A percentile compares a stretch with the other conserved stretches of the same genome.
Evolutionary conservation across 495 filamentous ascomycete species (phyloP).

Genomic region (Hypoxylon lenormandii): DNA sequence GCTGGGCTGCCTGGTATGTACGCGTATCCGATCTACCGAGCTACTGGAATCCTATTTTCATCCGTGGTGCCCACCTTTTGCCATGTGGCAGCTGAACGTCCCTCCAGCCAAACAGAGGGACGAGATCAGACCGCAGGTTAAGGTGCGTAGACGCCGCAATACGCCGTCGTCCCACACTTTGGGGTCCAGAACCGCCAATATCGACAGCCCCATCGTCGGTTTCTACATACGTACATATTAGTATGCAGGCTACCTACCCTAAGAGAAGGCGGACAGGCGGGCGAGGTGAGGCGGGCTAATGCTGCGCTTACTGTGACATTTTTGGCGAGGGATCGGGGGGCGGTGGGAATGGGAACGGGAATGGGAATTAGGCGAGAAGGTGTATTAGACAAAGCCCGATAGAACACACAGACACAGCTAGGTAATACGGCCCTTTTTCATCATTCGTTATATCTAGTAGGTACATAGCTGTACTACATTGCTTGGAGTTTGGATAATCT

Average conservation of each 20-base stretch:
- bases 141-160: slow-evolving; percentile 3
- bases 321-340: slow-evolving; percentile 15
- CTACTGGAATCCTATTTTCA: not conserved
- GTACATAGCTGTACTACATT: no score
- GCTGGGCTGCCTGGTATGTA: no score
- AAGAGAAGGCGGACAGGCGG: not conserved
- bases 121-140: not conserved
- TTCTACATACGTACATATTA: not conserved
- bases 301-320: slow-evolving; percentile 39
- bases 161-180: slow-evolving; percentile 19
- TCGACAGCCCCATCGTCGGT: slow-evolving; percentile 9
- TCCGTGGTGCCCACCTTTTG: not conserved
- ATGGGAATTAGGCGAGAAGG: slow-evolving; percentile 1
- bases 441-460: no score
- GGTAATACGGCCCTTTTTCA: slow-evolving; percentile 6
- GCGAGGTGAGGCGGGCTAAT: slow-evolving; percentile 10
- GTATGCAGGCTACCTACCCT: slow-evolving; percentile 18
- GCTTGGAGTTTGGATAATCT: slow-evolving; percentile 13
- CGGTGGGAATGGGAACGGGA: no score
- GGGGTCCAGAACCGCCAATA: slow-evolving; percentile 16
- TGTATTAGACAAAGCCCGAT: slow-evolving; percentile 14
- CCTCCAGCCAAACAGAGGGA: not conserved
- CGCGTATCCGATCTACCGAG: not conserved
- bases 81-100: slow-evolving; percentile 9
- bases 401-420: slow-evolving; percentile 2